Conservation (phyloP, 129 eudicot species). For the Gnaphalium uliginosum region DNA sequence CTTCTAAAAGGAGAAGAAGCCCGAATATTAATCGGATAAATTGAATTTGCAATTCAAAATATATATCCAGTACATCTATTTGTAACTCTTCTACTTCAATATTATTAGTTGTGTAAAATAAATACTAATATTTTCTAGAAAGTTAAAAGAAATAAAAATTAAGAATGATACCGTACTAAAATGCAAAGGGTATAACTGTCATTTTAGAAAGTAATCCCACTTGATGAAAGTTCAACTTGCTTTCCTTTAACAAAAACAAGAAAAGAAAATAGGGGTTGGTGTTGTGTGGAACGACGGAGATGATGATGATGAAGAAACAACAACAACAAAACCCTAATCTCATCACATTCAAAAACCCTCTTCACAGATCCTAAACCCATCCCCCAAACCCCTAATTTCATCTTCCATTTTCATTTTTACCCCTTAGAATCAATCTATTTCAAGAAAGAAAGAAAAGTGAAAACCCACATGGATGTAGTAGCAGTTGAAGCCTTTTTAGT, state of each 20-base stretch:
- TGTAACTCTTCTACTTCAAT: too few relatives aligned
- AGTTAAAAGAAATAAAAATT: too few relatives aligned
- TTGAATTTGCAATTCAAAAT: too few relatives aligned
- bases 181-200: neutral
- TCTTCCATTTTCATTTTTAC: neutral
- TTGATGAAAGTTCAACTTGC: constrained; percentile 25
- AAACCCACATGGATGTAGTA: constrained; percentile 47
- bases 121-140: too few relatives aligned
- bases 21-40: too few relatives aligned
- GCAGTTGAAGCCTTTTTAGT: constrained; percentile 35
- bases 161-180: too few relatives aligned
- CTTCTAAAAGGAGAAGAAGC: too few relatives aligned
- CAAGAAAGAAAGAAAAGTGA: constrained; percentile 4
- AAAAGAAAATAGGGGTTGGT: constrained; percentile 20
- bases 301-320: constrained; percentile 14
- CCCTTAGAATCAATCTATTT: neutral
- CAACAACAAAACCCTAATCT: constrained; percentile 26
- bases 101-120: too few relatives aligned
- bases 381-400: constrained; percentile 32
- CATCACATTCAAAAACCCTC: neutral
- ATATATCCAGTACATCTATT: too few relatives aligned
- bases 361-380: constrained; percentile 25
- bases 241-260: neutral
- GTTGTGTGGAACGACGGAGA: constrained; percentile 33
- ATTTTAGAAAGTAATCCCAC: constrained; percentile 17